Evolutionary conservation across 352 stramenopile species (phyloP).

Genomic region (Elongisporangium prolatum): DNA sequence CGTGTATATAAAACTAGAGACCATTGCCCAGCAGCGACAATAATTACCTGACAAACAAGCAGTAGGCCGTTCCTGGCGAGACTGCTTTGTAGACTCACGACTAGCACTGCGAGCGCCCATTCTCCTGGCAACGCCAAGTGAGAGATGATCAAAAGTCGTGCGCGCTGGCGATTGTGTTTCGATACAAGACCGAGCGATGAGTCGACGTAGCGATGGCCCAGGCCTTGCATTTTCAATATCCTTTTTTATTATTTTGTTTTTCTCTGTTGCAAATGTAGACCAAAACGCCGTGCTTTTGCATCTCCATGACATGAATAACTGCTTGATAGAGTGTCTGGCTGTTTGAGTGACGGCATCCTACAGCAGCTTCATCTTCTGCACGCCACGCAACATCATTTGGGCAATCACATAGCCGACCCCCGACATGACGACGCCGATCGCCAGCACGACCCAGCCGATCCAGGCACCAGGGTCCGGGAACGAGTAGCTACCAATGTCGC

Average conservation of each 20-base stretch:
- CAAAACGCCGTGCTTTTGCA: neutral
- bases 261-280: neutral
- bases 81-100: neutral
- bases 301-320: neutral
- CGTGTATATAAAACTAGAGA: neutral
- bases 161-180: neutral
- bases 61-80: too few relatives aligned
- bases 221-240: neutral
- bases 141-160: neutral
- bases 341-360: constrained; percentile 22
- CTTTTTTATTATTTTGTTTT: neutral
- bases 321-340: too few relatives aligned
- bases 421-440: constrained; percentile 40
- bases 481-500: constrained; percentile 67
- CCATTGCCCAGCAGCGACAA: neutral
- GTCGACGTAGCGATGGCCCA: neutral
- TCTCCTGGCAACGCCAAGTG: neutral
- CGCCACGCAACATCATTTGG: constrained; percentile 46
- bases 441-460: constrained; percentile 72
- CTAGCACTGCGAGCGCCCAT: neutral
- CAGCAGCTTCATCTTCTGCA: constrained; percentile 84
- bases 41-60: too few relatives aligned
- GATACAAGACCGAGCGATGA: neutral
- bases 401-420: constrained; percentile 33
- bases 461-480: constrained; percentile 70